Conservation (phyloP, 768 basidiomycete genomes). For the Boletus edulis region DNA sequence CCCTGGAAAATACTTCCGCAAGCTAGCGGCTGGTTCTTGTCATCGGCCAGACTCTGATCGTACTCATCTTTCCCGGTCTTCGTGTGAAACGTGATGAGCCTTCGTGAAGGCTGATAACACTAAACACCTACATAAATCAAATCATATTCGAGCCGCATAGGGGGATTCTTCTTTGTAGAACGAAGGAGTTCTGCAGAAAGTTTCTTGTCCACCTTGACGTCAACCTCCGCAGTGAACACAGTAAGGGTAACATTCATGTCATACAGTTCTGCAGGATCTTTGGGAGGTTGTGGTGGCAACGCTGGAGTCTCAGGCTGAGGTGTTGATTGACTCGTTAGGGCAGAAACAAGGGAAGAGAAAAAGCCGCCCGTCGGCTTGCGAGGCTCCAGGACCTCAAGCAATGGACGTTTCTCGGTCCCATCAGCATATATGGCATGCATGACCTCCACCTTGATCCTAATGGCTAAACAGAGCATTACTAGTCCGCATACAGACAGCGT, state of each 20-base stretch:
- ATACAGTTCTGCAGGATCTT: conserved; percentile 25
- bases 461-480: conserved; percentile 37
- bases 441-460: conserved; percentile 9
- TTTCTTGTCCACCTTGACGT: conserved; percentile 63
- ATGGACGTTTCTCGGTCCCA: conserved; percentile 39
- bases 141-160: conserved; percentile 67
- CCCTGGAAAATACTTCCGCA: conserved; percentile 86
- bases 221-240: conserved; percentile 41
- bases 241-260: conserved; percentile 30
- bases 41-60: conserved; percentile 69
- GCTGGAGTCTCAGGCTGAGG: conserved; percentile 10
- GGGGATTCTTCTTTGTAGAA: conserved; percentile 95
- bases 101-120: background rate
- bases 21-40: conserved; percentile 51
- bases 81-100: conserved; percentile 1
- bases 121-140: conserved; percentile 60
- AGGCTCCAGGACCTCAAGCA: conserved; percentile 29
- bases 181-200: conserved; percentile 72
- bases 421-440: conserved; percentile 12
- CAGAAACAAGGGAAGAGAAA: conserved; percentile 40
- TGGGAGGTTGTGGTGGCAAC: conserved; percentile 13
- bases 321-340: conserved; percentile 18
- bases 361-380: conserved; percentile 40
- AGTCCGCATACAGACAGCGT: background rate
- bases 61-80: conserved; percentile 84